Conservation (phyloP, 73 alveolate species). For the Paramecium primaurelia region DNA sequence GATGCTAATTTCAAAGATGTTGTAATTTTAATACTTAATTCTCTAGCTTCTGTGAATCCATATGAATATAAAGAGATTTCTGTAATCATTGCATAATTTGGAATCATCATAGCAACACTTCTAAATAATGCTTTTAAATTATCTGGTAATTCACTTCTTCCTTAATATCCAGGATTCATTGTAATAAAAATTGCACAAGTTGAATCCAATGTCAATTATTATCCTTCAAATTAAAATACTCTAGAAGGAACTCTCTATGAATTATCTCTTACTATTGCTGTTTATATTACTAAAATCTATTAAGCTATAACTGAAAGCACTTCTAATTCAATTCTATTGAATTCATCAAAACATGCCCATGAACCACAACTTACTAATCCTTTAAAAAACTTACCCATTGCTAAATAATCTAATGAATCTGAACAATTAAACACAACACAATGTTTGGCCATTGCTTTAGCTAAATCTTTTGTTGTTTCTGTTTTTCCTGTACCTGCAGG, state of each 20-base stretch:
- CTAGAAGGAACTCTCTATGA: constrained; percentile 59
- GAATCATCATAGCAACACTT: constrained; percentile 93
- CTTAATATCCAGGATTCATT: constrained; percentile 97
- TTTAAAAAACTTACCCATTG: constrained; percentile 89
- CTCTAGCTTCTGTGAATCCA: constrained; percentile 94
- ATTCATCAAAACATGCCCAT: constrained; percentile 99
- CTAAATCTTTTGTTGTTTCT: constrained; percentile 89
- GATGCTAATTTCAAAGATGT: constrained; percentile 87
- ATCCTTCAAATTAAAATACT: constrained; percentile 75
- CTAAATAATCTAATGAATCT: constrained; percentile 79
- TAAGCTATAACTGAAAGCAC: constrained; percentile 98
- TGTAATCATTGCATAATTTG: constrained; percentile 89
- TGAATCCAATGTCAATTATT: constrained; percentile 67
- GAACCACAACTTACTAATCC: constrained; percentile 92
- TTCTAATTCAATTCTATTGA: constrained; percentile 96
- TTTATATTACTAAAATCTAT: constrained; percentile 85
- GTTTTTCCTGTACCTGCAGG: constrained; percentile 96
- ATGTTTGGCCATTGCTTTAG: constrained; percentile 85
- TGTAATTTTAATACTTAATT: constrained; percentile 84
- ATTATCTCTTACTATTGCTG: constrained; percentile 84
- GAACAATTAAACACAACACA: constrained; percentile 91
- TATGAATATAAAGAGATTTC: constrained; percentile 92
- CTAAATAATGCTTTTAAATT: constrained; percentile 92
- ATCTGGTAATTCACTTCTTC: constrained; percentile 94
- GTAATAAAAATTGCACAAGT: constrained; percentile 88